Evolutionary conservation across 2,329 filamentous ascomycete species (phyloP).

Genomic region (Apiospora aurea): DNA sequence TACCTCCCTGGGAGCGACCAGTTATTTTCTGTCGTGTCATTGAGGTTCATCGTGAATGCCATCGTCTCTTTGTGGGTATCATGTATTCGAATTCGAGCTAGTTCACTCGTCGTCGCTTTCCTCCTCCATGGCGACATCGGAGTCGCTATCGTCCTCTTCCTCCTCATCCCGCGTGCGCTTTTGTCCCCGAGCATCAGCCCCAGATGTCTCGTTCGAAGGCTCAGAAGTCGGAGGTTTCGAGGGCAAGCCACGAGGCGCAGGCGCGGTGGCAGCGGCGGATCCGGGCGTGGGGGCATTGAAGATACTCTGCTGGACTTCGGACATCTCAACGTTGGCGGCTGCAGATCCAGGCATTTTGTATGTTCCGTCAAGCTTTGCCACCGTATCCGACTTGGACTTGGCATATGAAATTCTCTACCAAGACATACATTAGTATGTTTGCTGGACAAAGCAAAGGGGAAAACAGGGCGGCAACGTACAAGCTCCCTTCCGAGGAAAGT

Average conservation of each 20-base stretch:
- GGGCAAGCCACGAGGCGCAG: conserved; percentile 49
- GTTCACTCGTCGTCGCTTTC: conserved; percentile 72
- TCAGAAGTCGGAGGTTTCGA: conserved; percentile 56
- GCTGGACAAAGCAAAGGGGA: neutral
- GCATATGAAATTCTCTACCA: conserved; percentile 89
- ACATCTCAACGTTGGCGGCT: conserved; percentile 67
- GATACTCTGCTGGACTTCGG: conserved; percentile 80
- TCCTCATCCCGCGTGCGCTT: conserved; percentile 78
- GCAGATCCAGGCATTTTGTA: conserved; percentile 73
- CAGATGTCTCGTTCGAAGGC: conserved; percentile 57
- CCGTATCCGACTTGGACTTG: conserved; percentile 85
- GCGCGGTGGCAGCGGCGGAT: conserved; percentile 48
- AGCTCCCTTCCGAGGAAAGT: conserved; percentile 85
- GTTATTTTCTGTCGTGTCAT: conserved; percentile 37
- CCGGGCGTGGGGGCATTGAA: conserved; percentile 73
- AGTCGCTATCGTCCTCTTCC: conserved; percentile 65
- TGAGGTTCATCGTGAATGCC: conserved; percentile 8
- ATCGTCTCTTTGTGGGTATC: conserved; percentile 23
- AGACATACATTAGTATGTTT: conserved; percentile 27
- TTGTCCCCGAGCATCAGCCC: conserved; percentile 64
- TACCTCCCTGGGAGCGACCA: conserved; percentile 51
- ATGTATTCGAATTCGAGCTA: neutral
- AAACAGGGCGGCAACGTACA: conserved; percentile 61
- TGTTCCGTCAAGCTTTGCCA: conserved; percentile 91
- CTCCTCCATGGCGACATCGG: conserved; percentile 72